Evolutionary conservation across 1,284 basidiomycete species (phyloP).

Genomic region (Fomitiporia mediterranea): DNA sequence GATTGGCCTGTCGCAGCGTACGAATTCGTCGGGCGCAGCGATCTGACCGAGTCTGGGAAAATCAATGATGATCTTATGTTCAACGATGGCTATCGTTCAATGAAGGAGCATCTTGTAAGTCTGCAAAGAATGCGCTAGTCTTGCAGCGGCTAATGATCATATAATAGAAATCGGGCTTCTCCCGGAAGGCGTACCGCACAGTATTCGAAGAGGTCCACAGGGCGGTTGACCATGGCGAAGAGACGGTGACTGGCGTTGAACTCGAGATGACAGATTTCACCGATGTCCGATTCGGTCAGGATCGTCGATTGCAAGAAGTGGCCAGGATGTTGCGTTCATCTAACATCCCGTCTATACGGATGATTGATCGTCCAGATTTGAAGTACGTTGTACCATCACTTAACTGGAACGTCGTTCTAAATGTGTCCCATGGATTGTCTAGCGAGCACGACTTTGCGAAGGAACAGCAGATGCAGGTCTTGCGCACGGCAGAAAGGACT

Average conservation of each 20-base stretch:
- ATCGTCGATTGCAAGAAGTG: slow-evolving; percentile 82
- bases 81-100: slow-evolving; percentile 48
- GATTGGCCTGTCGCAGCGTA: slow-evolving; percentile 74
- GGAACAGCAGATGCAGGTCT: slow-evolving; percentile 76
- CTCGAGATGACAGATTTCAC: slow-evolving; percentile 69
- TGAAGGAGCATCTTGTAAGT: slow-evolving; percentile 58
- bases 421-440: neutral
- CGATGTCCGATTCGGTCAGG: slow-evolving; percentile 80
- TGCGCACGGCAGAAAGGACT: slow-evolving; percentile 79
- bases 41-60: slow-evolving; percentile 62
- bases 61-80: slow-evolving; percentile 39
- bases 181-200: slow-evolving; percentile 46
- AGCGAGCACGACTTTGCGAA: slow-evolving; percentile 79
- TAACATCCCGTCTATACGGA: slow-evolving; percentile 57
- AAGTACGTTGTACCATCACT: slow-evolving; percentile 55
- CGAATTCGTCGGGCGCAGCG: slow-evolving; percentile 72
- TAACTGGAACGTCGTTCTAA: neutral
- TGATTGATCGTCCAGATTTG: slow-evolving; percentile 66
- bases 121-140: neutral
- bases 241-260: slow-evolving; percentile 62
- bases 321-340: slow-evolving; percentile 84
- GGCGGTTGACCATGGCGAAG: slow-evolving; percentile 49
- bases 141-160: neutral
- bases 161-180: slow-evolving; percentile 38
- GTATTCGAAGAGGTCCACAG: slow-evolving; percentile 47